phyloP scores from a whole-genome alignment of 805 yeast species.

The Candida orba region DNA sequence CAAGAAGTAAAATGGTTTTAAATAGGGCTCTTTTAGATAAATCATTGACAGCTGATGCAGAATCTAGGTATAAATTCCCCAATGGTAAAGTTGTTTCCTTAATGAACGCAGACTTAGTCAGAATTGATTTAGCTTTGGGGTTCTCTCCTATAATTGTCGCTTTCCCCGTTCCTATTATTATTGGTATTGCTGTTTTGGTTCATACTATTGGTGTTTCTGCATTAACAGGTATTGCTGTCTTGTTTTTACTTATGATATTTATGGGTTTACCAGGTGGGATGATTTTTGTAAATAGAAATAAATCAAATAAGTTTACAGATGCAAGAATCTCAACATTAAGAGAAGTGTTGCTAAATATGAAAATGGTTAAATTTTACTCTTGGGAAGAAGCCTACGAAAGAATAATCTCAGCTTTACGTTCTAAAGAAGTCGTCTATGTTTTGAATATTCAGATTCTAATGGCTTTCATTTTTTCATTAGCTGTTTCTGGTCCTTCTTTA shows the following conservation, averaged over 20 bases:
- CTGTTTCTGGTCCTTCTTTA: constrained; percentile 39
- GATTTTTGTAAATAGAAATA: constrained; percentile 36
- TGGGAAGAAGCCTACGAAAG: constrained; percentile 76
- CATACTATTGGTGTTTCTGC: constrained; percentile 64
- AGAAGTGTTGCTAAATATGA: constrained; percentile 52
- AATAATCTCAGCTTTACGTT: constrained; percentile 43
- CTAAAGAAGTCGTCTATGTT: constrained; percentile 49
- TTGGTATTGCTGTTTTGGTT: constrained; percentile 51
- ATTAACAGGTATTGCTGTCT: constrained; percentile 52
- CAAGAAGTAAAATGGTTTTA: constrained; percentile 56
- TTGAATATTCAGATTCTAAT: constrained; percentile 46
- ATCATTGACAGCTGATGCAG: constrained; percentile 49
- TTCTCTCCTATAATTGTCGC: constrained; percentile 47
- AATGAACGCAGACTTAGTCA: constrained; percentile 71
- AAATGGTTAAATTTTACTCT: constrained; percentile 69
- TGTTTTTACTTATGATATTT: constrained; percentile 32
- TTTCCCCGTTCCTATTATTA: constrained; percentile 47
- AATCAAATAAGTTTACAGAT: constrained; percentile 52
- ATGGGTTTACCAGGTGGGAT: constrained; percentile 40
- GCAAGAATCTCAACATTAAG: constrained; percentile 48
- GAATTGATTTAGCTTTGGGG: constrained; percentile 65
- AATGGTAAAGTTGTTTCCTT: constrained; percentile 63
- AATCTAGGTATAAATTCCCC: constrained; percentile 51
- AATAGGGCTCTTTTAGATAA: constrained; percentile 64
- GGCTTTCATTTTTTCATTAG: constrained; percentile 49